Base-by-base conservation (phyloP, 257 asterid species). In the Parsonsia alboflavescens region DNA sequence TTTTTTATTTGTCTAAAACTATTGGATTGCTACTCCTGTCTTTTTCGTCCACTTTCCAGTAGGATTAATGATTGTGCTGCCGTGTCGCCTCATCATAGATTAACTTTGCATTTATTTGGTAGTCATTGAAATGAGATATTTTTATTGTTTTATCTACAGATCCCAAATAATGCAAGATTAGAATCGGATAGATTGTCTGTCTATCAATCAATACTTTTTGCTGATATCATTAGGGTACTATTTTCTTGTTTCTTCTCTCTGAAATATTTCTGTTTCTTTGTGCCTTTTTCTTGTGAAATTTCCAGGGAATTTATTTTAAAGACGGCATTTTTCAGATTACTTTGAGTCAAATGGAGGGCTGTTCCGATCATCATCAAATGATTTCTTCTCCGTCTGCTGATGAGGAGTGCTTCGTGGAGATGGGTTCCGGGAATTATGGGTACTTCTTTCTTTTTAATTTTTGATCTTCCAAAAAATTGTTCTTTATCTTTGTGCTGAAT, bases 391-490 rank as follows among this genome's bases (percentile, higher is more conserved):
- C 45, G 22, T 68, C 76, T 64, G 58, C 19, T n/a, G 15, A 1
- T 59, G 76, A 67, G 69, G 72, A 68, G 36, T 78, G 65, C 77
- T 52, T 53, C 28, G 21, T 10, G 46, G 86, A 84, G 74, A 84
- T 82, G 81, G 88, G 72, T 49, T 83, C 76, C 70, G 82, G 72
- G 66, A 72, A 79, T 67, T 80, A 81, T 63, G 93, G 93, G 93
- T 86, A 85, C 11, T 46, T 52, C 21, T 59, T 59, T 19, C 36
- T 76, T 15, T 45, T 30, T 52, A 36, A 21, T 49, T 28, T 12
- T 2, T 15, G 50, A 24, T 59, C 49, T 75, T 66, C 2, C 10
- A 54, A 1, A 22, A 13, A 22, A 15, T 6, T 42, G 24, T 33
- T 46, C 71, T 24, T 53, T 45, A 10, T 54, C 44, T 11, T 19